Evolutionary conservation across 768 basidiomycete species (phyloP), one percentile per base, ranked within the genome.

Genomic region (Nidularia sp.): DNA sequence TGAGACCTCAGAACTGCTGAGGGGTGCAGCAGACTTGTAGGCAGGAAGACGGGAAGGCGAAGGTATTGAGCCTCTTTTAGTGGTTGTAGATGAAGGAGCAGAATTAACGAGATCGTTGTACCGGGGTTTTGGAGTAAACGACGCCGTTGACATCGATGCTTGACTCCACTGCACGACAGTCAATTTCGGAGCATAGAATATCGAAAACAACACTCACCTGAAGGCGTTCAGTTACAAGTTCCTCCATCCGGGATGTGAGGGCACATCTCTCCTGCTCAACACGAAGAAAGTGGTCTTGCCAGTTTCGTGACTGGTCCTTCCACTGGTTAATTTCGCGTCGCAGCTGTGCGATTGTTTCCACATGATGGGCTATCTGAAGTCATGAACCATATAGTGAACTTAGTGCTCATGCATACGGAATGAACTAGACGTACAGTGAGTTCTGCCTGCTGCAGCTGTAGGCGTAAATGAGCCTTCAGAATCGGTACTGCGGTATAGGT

Each of bases 211-310:
- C 53, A 81, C 81, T 47, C 53, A 81, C 81, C 50, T 70, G 70
- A 29, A 75, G 62, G 42, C 72, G 73, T 48, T 81, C 81, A 4
- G 77, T 65, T 6, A 84, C 63, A 2, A 87, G 73, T 50, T 86
- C 84, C 44, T 85, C 83, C 7, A 85, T 62, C 41, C 81, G 74
- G 4, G 76, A 75, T 6, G 81, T 71, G 9, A 88, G 74, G 4
- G 74, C 73, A 32, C 75, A 78, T 51, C 86, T 77, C 52, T 89
- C 86, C 51, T 84, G 75, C 55, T 90, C 87, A 44, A 88, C 85
- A 12, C 86, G 81, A 35, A 84, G 70, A 63, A 88, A 90, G 58
- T 88, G 86, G 18, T 88, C 87, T 64, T 90, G 89, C 88, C 88
- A 90, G 58, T 85, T 85, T 49, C 74, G 72, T 0, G 86, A 79